phyloP scores from a whole-genome alignment of 2,329 filamentous ascomycete genomes.

The Parasarocladium wereldwijsianum region DNA sequence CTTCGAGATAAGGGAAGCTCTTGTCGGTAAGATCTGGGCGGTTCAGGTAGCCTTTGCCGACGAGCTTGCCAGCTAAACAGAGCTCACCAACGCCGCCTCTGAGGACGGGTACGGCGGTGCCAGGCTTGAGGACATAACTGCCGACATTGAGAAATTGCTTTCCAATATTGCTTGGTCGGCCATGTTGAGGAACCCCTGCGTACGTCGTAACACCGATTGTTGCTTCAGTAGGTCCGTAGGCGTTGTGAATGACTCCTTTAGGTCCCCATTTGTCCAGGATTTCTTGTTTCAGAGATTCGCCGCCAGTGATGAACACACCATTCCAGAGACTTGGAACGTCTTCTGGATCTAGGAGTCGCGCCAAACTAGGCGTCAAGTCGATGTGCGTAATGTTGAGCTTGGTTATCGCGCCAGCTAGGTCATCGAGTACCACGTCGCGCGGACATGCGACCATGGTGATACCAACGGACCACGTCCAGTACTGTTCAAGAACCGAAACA shows the following conservation, averaged over 20 bases:
- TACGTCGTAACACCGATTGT: conserved; percentile 90
- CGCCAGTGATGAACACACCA: conserved; percentile 87
- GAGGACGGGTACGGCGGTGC: conserved; percentile 56
- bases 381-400: conserved; percentile 72
- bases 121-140: conserved; percentile 59
- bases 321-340: conserved; percentile 67
- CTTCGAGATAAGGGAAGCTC: conserved; percentile 52
- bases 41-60: conserved; percentile 82
- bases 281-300: conserved; percentile 76
- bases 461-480: conserved; percentile 88
- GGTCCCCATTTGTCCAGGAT: conserved; percentile 78
- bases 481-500: conserved; percentile 84
- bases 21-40: conserved; percentile 62
- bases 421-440: conserved; percentile 72
- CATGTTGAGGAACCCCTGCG: conserved; percentile 61
- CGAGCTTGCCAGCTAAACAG: conserved; percentile 73
- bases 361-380: conserved; percentile 79
- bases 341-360: conserved; percentile 60
- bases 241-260: conserved; percentile 73
- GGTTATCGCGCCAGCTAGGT: conserved; percentile 59
- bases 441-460: conserved; percentile 73
- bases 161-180: conserved; percentile 79
- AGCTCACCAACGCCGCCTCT: conserved; percentile 74
- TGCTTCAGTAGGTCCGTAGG: conserved; percentile 81
- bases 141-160: conserved; percentile 79